Conservation (phyloP, 352 stramenopile species). For the Phytophthora idaei region DNA sequence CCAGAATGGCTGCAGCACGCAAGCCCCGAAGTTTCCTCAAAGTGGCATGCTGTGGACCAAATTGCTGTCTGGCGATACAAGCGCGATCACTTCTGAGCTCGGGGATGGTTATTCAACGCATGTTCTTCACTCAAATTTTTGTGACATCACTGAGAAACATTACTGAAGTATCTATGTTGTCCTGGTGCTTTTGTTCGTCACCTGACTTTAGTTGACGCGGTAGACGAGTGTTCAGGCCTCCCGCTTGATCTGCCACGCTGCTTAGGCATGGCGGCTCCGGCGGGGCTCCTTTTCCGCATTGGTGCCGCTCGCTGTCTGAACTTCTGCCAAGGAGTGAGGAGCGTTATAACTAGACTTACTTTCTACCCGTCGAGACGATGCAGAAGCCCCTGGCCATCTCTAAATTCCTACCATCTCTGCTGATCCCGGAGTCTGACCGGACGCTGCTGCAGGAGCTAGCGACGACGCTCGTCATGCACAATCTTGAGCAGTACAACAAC, state of each 20-base stretch:
- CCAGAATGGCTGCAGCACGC: not conserved
- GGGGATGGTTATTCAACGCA: too few relatives aligned
- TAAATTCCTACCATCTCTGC: slow-evolving; percentile 35
- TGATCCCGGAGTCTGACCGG: slow-evolving; percentile 32
- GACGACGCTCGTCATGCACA: slow-evolving; percentile 36
- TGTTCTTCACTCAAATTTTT: too few relatives aligned
- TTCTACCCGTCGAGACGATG: slow-evolving; percentile 22
- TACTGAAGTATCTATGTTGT: too few relatives aligned
- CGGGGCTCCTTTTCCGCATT: not conserved
- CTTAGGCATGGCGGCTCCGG: slow-evolving; percentile 11
- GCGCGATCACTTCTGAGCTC: too few relatives aligned
- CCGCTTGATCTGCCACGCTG: slow-evolving; percentile 12
- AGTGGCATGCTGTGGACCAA: too few relatives aligned
- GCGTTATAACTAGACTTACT: not conserved
- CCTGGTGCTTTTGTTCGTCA: not conserved
- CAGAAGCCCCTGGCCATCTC: slow-evolving; percentile 30
- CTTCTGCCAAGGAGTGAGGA: not conserved
- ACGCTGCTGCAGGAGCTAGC: slow-evolving; percentile 30
- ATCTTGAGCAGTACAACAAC: slow-evolving; percentile 36
- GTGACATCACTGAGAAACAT: too few relatives aligned
- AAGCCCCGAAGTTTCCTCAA: not conserved
- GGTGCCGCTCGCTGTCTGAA: not conserved
- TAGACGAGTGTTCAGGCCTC: slow-evolving; percentile 11
- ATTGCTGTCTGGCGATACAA: too few relatives aligned
- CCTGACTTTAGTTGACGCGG: not conserved